phyloP scores from a whole-genome alignment of 2,329 filamentous ascomycete species.

The Colletotrichum sp. region DNA sequence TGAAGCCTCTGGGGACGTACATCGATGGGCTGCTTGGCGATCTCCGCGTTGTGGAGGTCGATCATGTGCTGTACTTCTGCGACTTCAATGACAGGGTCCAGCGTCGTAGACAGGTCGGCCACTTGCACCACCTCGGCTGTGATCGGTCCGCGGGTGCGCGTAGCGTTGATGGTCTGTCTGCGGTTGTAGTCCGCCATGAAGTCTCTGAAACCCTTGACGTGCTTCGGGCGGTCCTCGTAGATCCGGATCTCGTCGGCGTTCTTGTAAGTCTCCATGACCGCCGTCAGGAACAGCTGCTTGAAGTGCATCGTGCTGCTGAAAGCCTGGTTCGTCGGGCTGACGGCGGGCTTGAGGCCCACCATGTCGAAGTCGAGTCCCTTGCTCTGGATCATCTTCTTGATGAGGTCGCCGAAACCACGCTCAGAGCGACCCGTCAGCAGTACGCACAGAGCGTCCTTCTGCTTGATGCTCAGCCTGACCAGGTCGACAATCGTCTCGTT shows the following conservation, averaged over 20 bases:
- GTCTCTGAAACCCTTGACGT: conserved; percentile 82
- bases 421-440: conserved; percentile 88
- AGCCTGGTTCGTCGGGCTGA: conserved; percentile 78
- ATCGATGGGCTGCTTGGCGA: conserved; percentile 41
- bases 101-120: conserved; percentile 71
- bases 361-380: conserved; percentile 88
- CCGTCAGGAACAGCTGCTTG: conserved; percentile 84
- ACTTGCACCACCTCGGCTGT: conserved; percentile 86
- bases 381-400: conserved; percentile 80
- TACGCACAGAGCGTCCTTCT: conserved; percentile 84
- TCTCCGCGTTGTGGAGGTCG: conserved; percentile 78
- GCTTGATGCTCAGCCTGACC: conserved; percentile 79
- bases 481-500: conserved; percentile 88
- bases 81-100: conserved; percentile 81
- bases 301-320: conserved; percentile 88
- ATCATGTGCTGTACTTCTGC: conserved; percentile 88
- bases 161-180: conserved; percentile 44
- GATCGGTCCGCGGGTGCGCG: conserved; percentile 67
- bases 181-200: conserved; percentile 83
- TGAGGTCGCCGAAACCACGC: conserved; percentile 74
- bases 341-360: conserved; percentile 83
- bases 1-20: conserved; percentile 54
- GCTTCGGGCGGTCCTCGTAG: conserved; percentile 70
- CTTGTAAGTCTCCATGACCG: conserved; percentile 85
- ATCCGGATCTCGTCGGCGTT: conserved; percentile 81